A percentile compares a stretch with the other conserved stretches of the same genome.
Conservation (phyloP, 2,329 filamentous ascomycete genomes). For the Hypoxylon sp. region DNA sequence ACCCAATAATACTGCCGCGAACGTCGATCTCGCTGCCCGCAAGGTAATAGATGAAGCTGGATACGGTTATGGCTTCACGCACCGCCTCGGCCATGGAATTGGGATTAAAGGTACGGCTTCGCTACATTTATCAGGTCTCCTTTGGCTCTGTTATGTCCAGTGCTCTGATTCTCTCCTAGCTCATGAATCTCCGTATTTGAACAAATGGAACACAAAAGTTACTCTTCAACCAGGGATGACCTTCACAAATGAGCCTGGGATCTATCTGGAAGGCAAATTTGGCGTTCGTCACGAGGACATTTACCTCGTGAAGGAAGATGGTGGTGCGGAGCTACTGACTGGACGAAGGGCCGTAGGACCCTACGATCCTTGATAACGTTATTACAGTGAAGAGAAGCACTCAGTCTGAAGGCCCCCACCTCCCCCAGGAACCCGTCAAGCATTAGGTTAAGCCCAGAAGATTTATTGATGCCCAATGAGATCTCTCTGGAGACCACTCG, state of each 20-base stretch:
- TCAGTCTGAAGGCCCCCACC: background rate
- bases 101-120: slow-evolving; percentile 67
- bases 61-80: slow-evolving; percentile 72
- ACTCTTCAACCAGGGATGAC: slow-evolving; percentile 70
- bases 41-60: slow-evolving; percentile 70
- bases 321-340: slow-evolving; percentile 69
- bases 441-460: too few species aligned
- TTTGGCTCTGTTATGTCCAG: background rate
- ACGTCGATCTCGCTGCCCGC: slow-evolving; percentile 73
- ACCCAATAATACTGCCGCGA: slow-evolving; percentile 69
- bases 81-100: slow-evolving; percentile 75
- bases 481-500: too few species aligned
- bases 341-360: slow-evolving; percentile 66
- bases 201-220: slow-evolving; percentile 70
- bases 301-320: slow-evolving; percentile 68
- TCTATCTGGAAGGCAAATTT: slow-evolving; percentile 72
- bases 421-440: background rate
- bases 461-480: too few species aligned
- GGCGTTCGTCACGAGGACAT: slow-evolving; percentile 76
- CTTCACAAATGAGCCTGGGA: slow-evolving; percentile 75
- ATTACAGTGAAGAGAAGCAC: background rate
- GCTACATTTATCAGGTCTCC: background rate
- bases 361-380: slow-evolving; percentile 63
- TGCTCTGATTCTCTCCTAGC: slow-evolving; percentile 53
- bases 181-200: slow-evolving; percentile 75